Evolutionary conservation across 2,329 filamentous ascomycete genomes (phyloP), one percentile per base, ranked within the genome.

Genomic region (Diaporthe citrichinensis): DNA sequence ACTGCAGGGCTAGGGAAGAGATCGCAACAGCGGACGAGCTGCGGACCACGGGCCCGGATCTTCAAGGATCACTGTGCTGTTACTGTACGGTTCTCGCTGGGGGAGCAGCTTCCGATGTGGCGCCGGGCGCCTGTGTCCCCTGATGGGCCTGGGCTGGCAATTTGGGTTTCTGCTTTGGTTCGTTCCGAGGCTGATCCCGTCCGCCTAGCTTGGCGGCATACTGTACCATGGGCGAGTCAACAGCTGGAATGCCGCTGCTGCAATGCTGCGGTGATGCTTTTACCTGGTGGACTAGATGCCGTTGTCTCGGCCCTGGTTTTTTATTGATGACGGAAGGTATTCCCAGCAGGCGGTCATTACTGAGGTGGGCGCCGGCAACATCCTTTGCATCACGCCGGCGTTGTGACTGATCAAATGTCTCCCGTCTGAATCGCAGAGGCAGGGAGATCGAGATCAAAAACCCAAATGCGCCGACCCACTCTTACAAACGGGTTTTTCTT

Each of bases 361-460:
- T 65, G 41, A 34, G 28, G 49, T 7, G n/a, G 9, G 65, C 65
- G n/a, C n/a, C 58, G 71, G 58, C 46, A 62, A 72, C 49, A 25
- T 72, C 71, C 71, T 39, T 62, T n/a, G 49, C 46, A 31, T 46
- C 20, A 23, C 36, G 49, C 58, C 46, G 57, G 44, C 46, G 44
- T 72, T 73, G 58, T 73, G 71, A 73, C 59, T 62, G 31, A 73
- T 73, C 71, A 73, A 73, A 73, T 73, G 71, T 73, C 71, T 62
- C 14, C 71, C 25, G 58, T 73, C 71, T 62, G 58, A 73, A 73
- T 73, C 71, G 71, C 34, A 65, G 41, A 65, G 65, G 65, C 58
- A 34, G 25, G 34, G 46, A 65, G 71, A 73, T 73, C 71, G 71
- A 73, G 58, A 73, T 55, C 49, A 69, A 51, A 44, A 69, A 55